These are phyloP conservation scores for Breviolum minutum DNA, from an alignment of 73 alveolate species.

Conservation along the genomic window DNA sequence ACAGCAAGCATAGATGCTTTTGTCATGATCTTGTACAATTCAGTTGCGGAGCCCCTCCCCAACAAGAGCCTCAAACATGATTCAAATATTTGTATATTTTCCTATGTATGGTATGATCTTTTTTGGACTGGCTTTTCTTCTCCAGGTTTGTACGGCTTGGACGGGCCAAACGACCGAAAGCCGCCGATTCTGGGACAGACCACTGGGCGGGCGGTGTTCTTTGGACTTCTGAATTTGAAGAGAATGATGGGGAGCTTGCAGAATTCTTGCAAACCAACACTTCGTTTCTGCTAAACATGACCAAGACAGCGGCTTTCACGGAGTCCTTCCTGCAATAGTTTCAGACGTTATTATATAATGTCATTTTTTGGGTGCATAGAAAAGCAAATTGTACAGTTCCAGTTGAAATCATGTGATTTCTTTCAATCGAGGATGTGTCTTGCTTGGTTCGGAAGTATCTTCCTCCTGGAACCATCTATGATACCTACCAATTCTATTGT, in stretches of 20 bases:
- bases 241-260: conserved; percentile 27
- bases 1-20: conserved; percentile 37
- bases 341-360: not conserved
- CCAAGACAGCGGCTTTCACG: conserved; percentile 16
- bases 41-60: conserved; percentile 29
- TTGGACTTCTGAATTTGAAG: not conserved
- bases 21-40: conserved; percentile 19
- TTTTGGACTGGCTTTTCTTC: not conserved
- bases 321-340: not conserved
- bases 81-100: not conserved
- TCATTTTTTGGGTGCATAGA: no score
- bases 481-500: conserved; percentile 27
- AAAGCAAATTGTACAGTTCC: not conserved
- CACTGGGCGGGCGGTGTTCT: conserved; percentile 5
- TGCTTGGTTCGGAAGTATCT: conserved; percentile 36
- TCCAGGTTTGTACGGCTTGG: not conserved
- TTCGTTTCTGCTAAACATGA: not conserved
- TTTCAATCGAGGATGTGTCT: conserved; percentile 11
- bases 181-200: conserved; percentile 5
- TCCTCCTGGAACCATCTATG: conserved; percentile 45
- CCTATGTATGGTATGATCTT: not conserved
- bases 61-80: not conserved
- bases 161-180: not conserved
- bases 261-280: not conserved
- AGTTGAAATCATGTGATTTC: not conserved